These are phyloP conservation scores for Lignosus rhinocerotis DNA, from an alignment of 1,284 basidiomycete genomes.

Conservation along the genomic window DNA sequence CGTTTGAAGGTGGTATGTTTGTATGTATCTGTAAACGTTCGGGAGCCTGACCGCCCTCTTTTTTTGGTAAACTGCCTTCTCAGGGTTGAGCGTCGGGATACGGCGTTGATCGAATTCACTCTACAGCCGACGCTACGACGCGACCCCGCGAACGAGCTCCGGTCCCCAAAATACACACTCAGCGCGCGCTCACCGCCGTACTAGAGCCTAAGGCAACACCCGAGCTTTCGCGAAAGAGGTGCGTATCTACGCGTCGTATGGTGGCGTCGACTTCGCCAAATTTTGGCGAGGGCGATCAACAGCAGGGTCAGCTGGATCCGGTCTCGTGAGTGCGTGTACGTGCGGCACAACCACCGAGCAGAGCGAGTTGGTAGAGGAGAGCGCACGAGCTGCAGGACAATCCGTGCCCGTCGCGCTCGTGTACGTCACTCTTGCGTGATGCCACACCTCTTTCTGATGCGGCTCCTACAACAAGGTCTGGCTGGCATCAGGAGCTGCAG, in stretches of 20 bases:
- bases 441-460: constrained; percentile 1
- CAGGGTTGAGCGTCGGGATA: too few species aligned
- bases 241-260: not conserved
- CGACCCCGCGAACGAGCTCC: not conserved
- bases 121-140: not conserved
- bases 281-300: not conserved
- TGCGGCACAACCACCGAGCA: not conserved
- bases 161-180: not conserved
- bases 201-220: too few species aligned
- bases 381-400: not conserved
- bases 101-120: not conserved
- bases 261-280: not conserved
- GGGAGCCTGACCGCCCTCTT: too few species aligned
- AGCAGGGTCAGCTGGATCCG: not conserved
- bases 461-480: not conserved
- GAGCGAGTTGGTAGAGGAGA: not conserved
- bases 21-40: too few species aligned
- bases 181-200: not conserved
- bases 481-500: not conserved
- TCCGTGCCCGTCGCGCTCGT: constrained; percentile 6
- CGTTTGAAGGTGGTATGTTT: too few species aligned
- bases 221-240: not conserved
- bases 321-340: not conserved
- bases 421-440: constrained; percentile 10
- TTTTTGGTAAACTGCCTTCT: too few species aligned